Percentiles rank a stretch among this genome's conserved stretches.
Evolutionary conservation across 2,329 filamentous ascomycete species (phyloP).

Genomic region (Fusarium drepaniforme): DNA sequence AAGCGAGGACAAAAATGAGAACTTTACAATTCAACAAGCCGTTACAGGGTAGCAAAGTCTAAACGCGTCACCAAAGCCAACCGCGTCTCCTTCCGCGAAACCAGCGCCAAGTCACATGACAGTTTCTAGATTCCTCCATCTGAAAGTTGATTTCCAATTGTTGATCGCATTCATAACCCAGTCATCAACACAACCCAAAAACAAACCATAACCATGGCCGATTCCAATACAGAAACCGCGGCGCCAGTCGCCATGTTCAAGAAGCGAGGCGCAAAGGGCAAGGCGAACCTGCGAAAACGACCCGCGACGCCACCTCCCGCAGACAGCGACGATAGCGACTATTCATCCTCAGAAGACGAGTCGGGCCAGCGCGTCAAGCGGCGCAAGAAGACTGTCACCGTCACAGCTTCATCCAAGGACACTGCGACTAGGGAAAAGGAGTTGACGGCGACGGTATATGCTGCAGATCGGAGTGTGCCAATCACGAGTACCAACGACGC

Average conservation of each 20-base stretch:
- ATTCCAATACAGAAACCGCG: slow-evolving; percentile 43
- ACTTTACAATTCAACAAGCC: background rate
- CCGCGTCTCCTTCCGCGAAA: slow-evolving; percentile 9
- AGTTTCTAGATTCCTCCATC: slow-evolving; percentile 26
- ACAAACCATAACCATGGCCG: slow-evolving; percentile 29
- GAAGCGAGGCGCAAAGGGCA: slow-evolving; percentile 82
- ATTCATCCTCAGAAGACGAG: slow-evolving; percentile 82
- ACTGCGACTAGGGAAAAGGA: slow-evolving; percentile 51
- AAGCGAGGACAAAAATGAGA: background rate
- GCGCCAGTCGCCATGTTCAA: slow-evolving; percentile 81
- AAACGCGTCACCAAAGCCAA: background rate
- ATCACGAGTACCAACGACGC: slow-evolving; percentile 84
- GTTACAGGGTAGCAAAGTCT: background rate
- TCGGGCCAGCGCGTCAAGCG: slow-evolving; percentile 83
- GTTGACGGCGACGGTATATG: slow-evolving; percentile 65
- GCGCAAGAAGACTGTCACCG: slow-evolving; percentile 74
- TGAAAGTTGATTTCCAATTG: slow-evolving; percentile 34
- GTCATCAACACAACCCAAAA: background rate
- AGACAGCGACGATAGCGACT: slow-evolving; percentile 70
- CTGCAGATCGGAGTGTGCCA: slow-evolving; percentile 71
- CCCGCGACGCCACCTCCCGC: slow-evolving; percentile 81
- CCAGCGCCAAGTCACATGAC: slow-evolving; percentile 29
- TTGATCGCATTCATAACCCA: slow-evolving; percentile 4
- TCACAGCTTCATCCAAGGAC: slow-evolving; percentile 74
- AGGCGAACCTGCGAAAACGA: slow-evolving; percentile 84